Conservation (phyloP, 2,329 filamentous ascomycete species). For the Talaromyces sp. region DNA sequence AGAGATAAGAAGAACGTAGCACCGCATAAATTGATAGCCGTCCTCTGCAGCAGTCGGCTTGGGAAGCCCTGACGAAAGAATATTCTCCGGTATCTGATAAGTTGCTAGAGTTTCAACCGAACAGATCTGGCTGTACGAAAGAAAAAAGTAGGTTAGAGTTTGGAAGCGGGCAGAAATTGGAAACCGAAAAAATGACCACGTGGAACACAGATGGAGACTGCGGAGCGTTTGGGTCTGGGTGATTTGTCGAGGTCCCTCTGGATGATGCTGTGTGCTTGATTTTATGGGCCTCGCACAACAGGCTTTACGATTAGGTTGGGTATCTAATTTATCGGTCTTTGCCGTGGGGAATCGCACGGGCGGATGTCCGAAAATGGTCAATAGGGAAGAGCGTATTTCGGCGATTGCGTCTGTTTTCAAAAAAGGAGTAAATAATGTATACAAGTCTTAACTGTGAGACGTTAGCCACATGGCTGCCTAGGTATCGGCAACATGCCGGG, state of each 20-base stretch:
- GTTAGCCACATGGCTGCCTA: not conserved
- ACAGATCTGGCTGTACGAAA: not conserved
- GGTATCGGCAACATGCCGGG: not conserved
- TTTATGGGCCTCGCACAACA: not conserved
- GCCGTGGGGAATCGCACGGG: not conserved
- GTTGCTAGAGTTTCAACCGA: not conserved
- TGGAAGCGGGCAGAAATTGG: not conserved
- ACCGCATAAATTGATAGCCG: not conserved
- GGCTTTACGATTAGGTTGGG: not conserved
- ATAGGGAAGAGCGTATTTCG: no score
- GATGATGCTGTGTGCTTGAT: not conserved
- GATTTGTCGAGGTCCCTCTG: not conserved
- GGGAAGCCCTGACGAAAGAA: not conserved
- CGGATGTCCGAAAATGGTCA: not conserved
- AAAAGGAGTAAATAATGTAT: no score
- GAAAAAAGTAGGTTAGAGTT: not conserved
- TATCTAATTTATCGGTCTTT: not conserved
- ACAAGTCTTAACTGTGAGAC: not conserved
- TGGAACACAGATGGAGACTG: not conserved
- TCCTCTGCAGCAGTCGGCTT: not conserved
- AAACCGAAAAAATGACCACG: not conserved
- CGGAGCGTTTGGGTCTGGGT: not conserved
- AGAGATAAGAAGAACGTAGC: not conserved
- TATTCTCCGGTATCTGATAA: not conserved
- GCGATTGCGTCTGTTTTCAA: no score